Evolutionary conservation across 805 yeast species (phyloP), one percentile per base, ranked within the genome.

Genomic region (Sugiyamaella boreocaroliniensis): DNA sequence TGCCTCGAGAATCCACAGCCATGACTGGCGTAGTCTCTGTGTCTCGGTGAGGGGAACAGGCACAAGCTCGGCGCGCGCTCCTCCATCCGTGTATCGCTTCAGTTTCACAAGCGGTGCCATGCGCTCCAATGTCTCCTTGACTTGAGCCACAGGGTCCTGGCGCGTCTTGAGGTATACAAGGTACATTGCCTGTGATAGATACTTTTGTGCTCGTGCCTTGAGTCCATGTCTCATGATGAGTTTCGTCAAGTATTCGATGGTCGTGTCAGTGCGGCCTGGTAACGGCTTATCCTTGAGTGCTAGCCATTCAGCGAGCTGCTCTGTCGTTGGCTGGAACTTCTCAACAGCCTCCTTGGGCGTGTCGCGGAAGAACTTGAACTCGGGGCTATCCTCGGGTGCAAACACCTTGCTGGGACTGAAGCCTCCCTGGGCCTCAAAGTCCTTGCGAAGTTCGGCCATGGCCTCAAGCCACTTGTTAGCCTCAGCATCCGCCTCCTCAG

Each of bases 181-280:
- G 65, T 90, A 89, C 49, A 93, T 74, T 0, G 97, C 95, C 64
- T 84, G 78, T 50, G 84, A 78, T 52, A 93, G 75, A 47, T 77
- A 75, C 61, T 78, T 83, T 65, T 83, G 84, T 0, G 98, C 97
- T 48, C 76, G 72, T 51, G 86, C 79, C 68, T 90, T 93, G 68
- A 83, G 83, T 43, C 99, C 99, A 65, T 88, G 83, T 65, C 87
- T 82, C 98, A 93, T 93, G 56, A 93, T 82, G 72, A 89, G 76
- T 66, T 89, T 89, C 51, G 87, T 83, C 64, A 93, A 80, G 61
- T 86, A 83, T 48, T 83, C 82, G 47, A 90, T 74, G 18, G 83
- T 79, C n/a, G 86, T 85, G 61, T 89, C 93, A 45, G 72, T 70
- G 58, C 76, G 74, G 26, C 72, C 63, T 26, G 96, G 95, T 29